Conservation (phyloP, 805 yeast species). For the Wickerhamiella slavikovae region DNA sequence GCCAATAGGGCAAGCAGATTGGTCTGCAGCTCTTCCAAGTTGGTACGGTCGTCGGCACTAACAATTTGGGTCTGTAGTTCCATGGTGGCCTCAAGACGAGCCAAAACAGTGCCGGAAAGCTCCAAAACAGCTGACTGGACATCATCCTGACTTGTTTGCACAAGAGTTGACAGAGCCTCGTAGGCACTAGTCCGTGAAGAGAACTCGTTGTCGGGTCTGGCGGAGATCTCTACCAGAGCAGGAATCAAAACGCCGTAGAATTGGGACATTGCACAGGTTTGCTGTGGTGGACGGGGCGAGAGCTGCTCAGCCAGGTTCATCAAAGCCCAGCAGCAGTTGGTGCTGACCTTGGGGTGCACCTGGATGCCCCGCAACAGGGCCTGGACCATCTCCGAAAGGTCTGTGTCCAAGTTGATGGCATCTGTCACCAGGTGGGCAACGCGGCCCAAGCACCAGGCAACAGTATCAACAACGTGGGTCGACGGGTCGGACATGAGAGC, state of each 20-base stretch:
- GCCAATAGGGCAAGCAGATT: constrained; percentile 59
- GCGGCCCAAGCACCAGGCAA: constrained; percentile 96
- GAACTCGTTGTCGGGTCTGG: constrained; percentile 60
- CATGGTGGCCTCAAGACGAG: constrained; percentile 52
- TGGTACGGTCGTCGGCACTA: constrained; percentile 48
- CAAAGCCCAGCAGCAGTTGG: constrained; percentile 96
- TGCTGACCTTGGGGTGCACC: constrained; percentile 81
- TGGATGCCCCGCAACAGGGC: constrained; percentile 64
- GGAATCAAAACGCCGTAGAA: constrained; percentile 55
- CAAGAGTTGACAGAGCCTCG: constrained; percentile 74
- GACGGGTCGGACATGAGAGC: constrained; percentile 50
- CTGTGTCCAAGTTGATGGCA: constrained; percentile 44
- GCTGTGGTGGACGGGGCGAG: constrained; percentile 20
- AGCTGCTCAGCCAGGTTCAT: constrained; percentile 82
- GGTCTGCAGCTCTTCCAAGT: constrained; percentile 75
- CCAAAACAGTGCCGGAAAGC: constrained; percentile 55
- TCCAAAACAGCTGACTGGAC: constrained; percentile 47
- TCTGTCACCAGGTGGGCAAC: constrained; percentile 73
- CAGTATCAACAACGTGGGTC: constrained; percentile 85
- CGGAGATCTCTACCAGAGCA: constrained; percentile 46
- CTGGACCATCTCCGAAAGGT: constrained; percentile 48
- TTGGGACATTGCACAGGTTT: constrained; percentile 47
- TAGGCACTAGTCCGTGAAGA: constrained; percentile 90
- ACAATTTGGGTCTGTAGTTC: constrained; percentile 35
- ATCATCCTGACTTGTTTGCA: constrained; percentile 49